Conservation (phyloP, 2,329 filamentous ascomycete genomes). For the Talaromyces sp. region DNA sequence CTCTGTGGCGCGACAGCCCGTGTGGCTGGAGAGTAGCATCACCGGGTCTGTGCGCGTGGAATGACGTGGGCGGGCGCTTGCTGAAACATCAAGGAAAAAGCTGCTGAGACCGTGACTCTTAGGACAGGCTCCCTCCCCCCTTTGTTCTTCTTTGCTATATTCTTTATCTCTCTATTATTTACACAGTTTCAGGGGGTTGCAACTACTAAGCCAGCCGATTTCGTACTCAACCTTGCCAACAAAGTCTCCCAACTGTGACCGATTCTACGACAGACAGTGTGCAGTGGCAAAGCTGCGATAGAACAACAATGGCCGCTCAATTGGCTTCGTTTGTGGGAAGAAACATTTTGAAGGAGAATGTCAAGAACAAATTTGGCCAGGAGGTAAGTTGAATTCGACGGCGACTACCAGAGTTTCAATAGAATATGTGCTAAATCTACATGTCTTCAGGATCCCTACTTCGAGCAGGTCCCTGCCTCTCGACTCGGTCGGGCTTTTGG, state of each 20-base stretch:
- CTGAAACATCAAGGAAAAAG: neutral
- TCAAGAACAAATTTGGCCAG: constrained; percentile 37
- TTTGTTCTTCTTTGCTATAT: neutral
- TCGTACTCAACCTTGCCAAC: neutral
- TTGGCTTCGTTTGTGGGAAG: constrained; percentile 24
- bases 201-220: neutral
- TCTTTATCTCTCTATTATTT: neutral
- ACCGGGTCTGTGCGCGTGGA: constrained; percentile 4
- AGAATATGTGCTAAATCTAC: neutral
- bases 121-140: neutral
- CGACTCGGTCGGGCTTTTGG: constrained; percentile 59
- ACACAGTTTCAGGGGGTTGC: neutral
- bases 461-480: constrained; percentile 73
- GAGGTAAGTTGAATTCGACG: constrained; percentile 24
- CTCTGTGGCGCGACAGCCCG: neutral
- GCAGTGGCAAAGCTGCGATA: neutral
- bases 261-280: neutral
- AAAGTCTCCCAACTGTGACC: neutral
- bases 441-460: constrained; percentile 74
- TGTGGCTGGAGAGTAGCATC: constrained; percentile 1
- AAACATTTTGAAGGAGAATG: constrained; percentile 32
- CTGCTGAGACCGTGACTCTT: neutral
- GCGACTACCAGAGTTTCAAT: neutral
- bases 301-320: constrained; percentile 15
- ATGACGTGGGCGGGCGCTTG: constrained; percentile 3